Percentiles rank a stretch among this genome's conserved stretches.
These are phyloP conservation scores for Keithomyces neogunnii DNA, from an alignment of 2,329 filamentous ascomycete species.

Conservation along the genomic window DNA sequence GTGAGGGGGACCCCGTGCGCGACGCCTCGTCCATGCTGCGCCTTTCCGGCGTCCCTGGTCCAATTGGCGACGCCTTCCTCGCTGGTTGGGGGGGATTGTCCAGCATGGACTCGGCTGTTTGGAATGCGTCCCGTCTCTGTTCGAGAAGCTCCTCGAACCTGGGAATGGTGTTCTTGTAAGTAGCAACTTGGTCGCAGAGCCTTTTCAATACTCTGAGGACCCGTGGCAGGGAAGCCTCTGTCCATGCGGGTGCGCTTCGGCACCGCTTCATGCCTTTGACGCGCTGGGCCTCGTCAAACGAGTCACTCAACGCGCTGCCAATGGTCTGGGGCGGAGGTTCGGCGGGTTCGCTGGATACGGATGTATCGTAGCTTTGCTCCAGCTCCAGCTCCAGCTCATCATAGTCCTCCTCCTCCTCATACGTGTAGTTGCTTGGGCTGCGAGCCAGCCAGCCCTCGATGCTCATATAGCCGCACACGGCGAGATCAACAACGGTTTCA, in stretches of 20 bases:
- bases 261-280: slow-evolving; percentile 41
- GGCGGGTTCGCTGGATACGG: slow-evolving; percentile 4
- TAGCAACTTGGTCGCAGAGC: slow-evolving; percentile 53
- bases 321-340: neutral
- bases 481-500: slow-evolving; percentile 72
- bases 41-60: slow-evolving; percentile 31
- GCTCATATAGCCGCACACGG: slow-evolving; percentile 74
- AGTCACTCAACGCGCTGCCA: neutral
- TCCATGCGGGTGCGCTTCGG: slow-evolving; percentile 45
- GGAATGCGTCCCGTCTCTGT: slow-evolving; percentile 56
- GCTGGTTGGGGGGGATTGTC: slow-evolving; percentile 22
- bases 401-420: slow-evolving; percentile 30
- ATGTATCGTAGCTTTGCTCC: slow-evolving; percentile 7
- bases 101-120: slow-evolving; percentile 45
- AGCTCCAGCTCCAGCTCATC: slow-evolving; percentile 5
- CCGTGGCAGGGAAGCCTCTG: slow-evolving; percentile 37
- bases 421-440: slow-evolving; percentile 53
- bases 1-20: slow-evolving; percentile 41
- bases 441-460: slow-evolving; percentile 87
- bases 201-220: slow-evolving; percentile 50
- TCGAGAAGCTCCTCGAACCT: slow-evolving; percentile 66
- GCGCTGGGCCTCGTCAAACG: slow-evolving; percentile 23
- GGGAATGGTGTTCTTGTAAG: slow-evolving; percentile 55
- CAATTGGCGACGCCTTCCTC: slow-evolving; percentile 20
- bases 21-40: slow-evolving; percentile 33